Percentiles rank a stretch among this genome's conserved stretches.
These are phyloP conservation scores for Dendrobium huoshanense DNA, from an alignment of 106 monocot species.

Conservation along the genomic window DNA sequence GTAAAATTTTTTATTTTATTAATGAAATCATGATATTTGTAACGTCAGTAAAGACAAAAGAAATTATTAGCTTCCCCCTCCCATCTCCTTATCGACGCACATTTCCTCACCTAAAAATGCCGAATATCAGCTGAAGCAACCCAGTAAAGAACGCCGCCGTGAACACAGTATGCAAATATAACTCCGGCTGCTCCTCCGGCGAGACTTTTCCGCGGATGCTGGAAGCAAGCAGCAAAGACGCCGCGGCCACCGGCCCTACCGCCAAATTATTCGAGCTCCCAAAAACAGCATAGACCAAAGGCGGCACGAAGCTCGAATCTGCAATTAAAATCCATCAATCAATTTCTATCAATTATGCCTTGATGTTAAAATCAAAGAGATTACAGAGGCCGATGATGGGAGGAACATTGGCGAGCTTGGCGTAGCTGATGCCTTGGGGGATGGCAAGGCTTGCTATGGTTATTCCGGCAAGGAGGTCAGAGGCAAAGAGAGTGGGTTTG, in stretches of 20 bases:
- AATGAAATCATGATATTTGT: too few species aligned
- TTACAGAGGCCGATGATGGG: conserved; percentile 84
- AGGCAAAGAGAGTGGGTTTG: conserved; percentile 24
- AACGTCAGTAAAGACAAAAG: too few species aligned
- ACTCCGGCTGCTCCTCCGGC: conserved; percentile 22
- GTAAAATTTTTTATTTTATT: too few species aligned
- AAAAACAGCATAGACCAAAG: conserved; percentile 69
- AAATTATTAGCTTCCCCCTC: too few species aligned
- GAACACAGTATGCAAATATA: conserved; percentile 50
- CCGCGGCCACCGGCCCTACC: conserved; percentile 70
- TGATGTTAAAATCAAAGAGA: too few species aligned
- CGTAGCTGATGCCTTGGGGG: conserved; percentile 90
- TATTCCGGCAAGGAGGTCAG: conserved; percentile 65
- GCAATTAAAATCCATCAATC: background rate
- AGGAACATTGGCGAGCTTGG: conserved; percentile 65
- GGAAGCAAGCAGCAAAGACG: conserved; percentile 54
- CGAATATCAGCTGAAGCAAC: conserved; percentile 44
- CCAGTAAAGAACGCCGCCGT: conserved; percentile 79
- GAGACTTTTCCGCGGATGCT: conserved; percentile 32
- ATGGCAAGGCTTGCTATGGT: conserved; percentile 81
- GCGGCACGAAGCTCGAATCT: conserved; percentile 89
- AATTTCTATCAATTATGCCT: background rate
- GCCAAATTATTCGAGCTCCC: conserved; percentile 82
- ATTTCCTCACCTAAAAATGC: conserved; percentile 46
- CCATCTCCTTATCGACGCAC: too few species aligned